Evolutionary conservation across 2,329 filamentous ascomycete genomes (phyloP).

Genomic region (Colletotrichum filicis): DNA sequence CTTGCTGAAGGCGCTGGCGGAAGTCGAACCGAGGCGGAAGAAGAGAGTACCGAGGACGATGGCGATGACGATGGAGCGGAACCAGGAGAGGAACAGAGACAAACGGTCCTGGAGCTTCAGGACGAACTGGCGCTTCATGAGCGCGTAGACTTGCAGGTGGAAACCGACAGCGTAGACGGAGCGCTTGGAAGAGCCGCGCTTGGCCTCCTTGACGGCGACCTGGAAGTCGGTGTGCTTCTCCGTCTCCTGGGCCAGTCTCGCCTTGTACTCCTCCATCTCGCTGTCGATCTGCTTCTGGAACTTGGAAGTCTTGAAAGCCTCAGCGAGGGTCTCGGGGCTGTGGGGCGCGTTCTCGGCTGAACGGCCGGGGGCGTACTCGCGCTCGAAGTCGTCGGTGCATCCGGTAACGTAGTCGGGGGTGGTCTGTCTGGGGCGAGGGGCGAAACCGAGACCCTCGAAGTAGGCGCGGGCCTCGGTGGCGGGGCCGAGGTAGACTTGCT

Average conservation of each 20-base stretch:
- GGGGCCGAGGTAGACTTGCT: conserved; percentile 81
- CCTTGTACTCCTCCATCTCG: conserved; percentile 78
- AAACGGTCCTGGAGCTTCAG: conserved; percentile 90
- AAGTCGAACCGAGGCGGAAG: conserved; percentile 73
- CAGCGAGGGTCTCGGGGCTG: conserved; percentile 72
- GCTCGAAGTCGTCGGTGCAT: conserved; percentile 86
- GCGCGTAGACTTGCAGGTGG: conserved; percentile 82
- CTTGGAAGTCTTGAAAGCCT: conserved; percentile 76
- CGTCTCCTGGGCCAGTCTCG: conserved; percentile 71
- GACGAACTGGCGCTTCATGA: conserved; percentile 85
- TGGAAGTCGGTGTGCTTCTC: conserved; percentile 81
- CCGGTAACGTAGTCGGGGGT: conserved; percentile 85
- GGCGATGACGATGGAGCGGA: conserved; percentile 75
- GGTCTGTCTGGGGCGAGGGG: conserved; percentile 79
- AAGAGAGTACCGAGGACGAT: conserved; percentile 85
- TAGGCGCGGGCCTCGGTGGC: conserved; percentile 74
- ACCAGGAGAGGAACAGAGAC: conserved; percentile 79
- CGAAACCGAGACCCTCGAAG: conserved; percentile 82
- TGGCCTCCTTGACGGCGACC: conserved; percentile 79
- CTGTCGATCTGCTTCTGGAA: conserved; percentile 65
- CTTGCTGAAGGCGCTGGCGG: conserved; percentile 80
- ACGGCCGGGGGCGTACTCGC: conserved; percentile 77
- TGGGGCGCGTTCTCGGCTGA: conserved; percentile 75
- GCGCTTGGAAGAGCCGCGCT: conserved; percentile 78
- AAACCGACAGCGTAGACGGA: conserved; percentile 89